phyloP scores from a whole-genome alignment of 2,329 filamentous ascomycete species.

The Colletotrichum musicola region DNA sequence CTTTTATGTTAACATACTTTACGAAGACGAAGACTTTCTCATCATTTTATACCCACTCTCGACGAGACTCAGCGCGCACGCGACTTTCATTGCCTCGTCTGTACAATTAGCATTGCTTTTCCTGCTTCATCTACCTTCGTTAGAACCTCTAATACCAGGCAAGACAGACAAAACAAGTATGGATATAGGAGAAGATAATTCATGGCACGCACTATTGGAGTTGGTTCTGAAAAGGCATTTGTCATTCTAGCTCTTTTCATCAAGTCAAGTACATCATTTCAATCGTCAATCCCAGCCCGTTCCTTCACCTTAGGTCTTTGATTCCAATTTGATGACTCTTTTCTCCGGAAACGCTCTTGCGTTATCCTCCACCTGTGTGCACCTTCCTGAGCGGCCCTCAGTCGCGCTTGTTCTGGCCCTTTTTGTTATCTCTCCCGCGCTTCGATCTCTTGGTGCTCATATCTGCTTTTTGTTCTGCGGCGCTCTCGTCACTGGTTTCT shows the following conservation, averaged over 20 bases:
- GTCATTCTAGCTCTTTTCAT: slow-evolving; percentile 18
- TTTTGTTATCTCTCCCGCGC: neutral
- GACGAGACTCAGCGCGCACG: slow-evolving; percentile 2
- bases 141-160: slow-evolving; percentile 27
- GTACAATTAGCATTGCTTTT: slow-evolving; percentile 25
- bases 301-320: neutral
- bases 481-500: slow-evolving; percentile 44
- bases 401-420: neutral
- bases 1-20: neutral
- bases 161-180: slow-evolving; percentile 2
- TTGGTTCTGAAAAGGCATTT: slow-evolving; percentile 28
- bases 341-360: neutral
- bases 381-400: neutral
- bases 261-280: slow-evolving; percentile 23
- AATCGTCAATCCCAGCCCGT: neutral
- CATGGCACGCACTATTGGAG: slow-evolving; percentile 27
- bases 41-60: slow-evolving; percentile 31
- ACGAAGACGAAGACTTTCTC: slow-evolving; percentile 15
- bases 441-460: neutral
- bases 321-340: neutral
- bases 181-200: slow-evolving; percentile 1
- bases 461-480: neutral
- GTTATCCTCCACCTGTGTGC: neutral
- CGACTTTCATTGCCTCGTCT: slow-evolving; percentile 9
- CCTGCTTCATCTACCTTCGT: slow-evolving; percentile 1